A percentile compares a stretch with the other conserved stretches of the same genome.
These are phyloP conservation scores for Cubamyces lactineus DNA, from an alignment of 768 basidiomycete species.

Conservation along the genomic window DNA sequence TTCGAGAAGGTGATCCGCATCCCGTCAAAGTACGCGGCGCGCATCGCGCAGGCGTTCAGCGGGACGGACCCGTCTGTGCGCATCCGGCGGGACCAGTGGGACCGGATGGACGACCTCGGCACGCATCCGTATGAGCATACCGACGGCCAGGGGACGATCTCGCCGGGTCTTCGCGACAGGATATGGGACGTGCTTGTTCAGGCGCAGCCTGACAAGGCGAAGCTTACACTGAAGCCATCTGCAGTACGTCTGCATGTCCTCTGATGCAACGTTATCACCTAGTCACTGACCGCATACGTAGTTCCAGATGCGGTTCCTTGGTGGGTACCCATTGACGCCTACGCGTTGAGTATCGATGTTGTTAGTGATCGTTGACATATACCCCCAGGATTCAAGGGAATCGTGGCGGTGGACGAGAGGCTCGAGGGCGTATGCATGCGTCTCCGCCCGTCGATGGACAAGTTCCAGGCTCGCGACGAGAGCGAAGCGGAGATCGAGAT, in stretches of 20 bases:
- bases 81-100: slow-evolving; percentile 61
- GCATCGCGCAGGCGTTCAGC: slow-evolving; percentile 82
- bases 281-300: slow-evolving; percentile 29
- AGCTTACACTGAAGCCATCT: slow-evolving; percentile 51
- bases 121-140: slow-evolving; percentile 53
- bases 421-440: slow-evolving; percentile 67
- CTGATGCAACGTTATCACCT: neutral
- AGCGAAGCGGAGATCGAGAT: slow-evolving; percentile 69
- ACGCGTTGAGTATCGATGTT: too few relatives aligned
- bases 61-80: slow-evolving; percentile 73
- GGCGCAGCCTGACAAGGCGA: slow-evolving; percentile 38
- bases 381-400: slow-evolving; percentile 62
- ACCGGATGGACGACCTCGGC: slow-evolving; percentile 55
- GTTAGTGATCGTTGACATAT: too few relatives aligned
- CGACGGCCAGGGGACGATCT: slow-evolving; percentile 82
- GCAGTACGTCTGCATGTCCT: slow-evolving; percentile 50
- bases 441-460: slow-evolving; percentile 71
- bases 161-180: slow-evolving; percentile 51
- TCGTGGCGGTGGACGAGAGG: slow-evolving; percentile 65
- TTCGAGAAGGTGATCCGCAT: slow-evolving; percentile 47
- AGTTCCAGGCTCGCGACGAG: slow-evolving; percentile 57
- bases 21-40: slow-evolving; percentile 82
- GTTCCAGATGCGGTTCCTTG: slow-evolving; percentile 82
- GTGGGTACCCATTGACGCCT: slow-evolving; percentile 27
- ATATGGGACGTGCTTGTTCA: slow-evolving; percentile 61